phyloP scores from a whole-genome alignment of 768 basidiomycete genomes.

The Antrodiella citrinella region DNA sequence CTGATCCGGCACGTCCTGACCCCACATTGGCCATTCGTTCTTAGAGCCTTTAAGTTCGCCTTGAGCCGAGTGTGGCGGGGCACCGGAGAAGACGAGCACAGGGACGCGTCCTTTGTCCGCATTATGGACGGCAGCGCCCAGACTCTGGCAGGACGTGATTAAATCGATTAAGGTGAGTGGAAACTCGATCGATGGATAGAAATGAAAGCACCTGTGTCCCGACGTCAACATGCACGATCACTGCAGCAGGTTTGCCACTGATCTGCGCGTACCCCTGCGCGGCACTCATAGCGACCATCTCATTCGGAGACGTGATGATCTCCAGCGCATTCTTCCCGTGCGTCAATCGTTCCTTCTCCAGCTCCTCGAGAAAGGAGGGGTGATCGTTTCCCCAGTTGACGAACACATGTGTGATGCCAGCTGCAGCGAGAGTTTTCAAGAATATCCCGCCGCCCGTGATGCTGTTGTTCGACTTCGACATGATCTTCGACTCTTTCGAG shows the following conservation, averaged over 20 bases:
- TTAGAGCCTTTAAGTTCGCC: constrained; percentile 53
- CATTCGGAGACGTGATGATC: constrained; percentile 65
- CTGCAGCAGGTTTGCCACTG: constrained; percentile 58
- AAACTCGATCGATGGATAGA: not conserved
- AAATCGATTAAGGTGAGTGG: not conserved
- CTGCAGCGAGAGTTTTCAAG: constrained; percentile 42
- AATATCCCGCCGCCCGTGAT: constrained; percentile 56
- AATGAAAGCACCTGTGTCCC: constrained; percentile 46
- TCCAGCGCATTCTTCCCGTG: constrained; percentile 30
- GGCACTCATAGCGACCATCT: constrained; percentile 67
- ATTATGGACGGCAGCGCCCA: constrained; percentile 69
- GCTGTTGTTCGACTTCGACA: constrained; percentile 12
- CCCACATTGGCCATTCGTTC: constrained; percentile 72
- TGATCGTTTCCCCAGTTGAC: constrained; percentile 78
- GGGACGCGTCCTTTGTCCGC: constrained; percentile 54
- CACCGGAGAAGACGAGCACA: constrained; percentile 65
- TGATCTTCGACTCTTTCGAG: not conserved
- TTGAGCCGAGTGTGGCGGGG: constrained; percentile 49
- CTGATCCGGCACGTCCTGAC: constrained; percentile 74
- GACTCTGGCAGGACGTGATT: constrained; percentile 31
- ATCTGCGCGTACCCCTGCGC: constrained; percentile 67
- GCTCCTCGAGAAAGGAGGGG: constrained; percentile 61
- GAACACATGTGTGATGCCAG: constrained; percentile 60
- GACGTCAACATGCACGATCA: constrained; percentile 69
- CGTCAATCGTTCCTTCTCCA: constrained; percentile 44